phyloP scores from a whole-genome alignment of 805 yeast genomes.

The Candida orba region DNA sequence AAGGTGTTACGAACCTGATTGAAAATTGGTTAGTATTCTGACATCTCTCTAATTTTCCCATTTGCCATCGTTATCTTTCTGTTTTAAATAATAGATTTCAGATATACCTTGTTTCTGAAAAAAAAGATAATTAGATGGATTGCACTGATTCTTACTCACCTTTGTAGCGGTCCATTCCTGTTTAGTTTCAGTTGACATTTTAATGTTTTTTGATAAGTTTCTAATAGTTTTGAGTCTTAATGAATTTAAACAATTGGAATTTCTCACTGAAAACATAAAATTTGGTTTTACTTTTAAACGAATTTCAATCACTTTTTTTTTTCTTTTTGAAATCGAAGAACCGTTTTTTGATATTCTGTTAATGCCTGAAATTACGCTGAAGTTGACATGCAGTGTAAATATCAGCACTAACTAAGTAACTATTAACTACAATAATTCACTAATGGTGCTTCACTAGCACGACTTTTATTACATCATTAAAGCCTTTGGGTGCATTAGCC shows the following conservation, averaged over 20 bases:
- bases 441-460: too few relatives aligned
- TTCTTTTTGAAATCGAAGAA: neutral
- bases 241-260: slow-evolving; percentile 7
- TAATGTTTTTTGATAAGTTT: slow-evolving; percentile 6
- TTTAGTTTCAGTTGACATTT: slow-evolving; percentile 25
- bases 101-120: neutral
- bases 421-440: too few relatives aligned
- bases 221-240: slow-evolving; percentile 5
- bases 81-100: too few relatives aligned
- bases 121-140: neutral
- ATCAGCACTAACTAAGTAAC: too few relatives aligned
- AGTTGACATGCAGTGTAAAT: too few relatives aligned
- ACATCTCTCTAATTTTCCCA: neutral
- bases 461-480: too few relatives aligned
- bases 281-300: neutral
- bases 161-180: slow-evolving; percentile 25
- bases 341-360: neutral
- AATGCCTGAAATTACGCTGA: slow-evolving; percentile 14
- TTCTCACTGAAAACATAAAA: slow-evolving; percentile 13
- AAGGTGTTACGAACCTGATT: slow-evolving; percentile 71
- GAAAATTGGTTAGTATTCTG: neutral
- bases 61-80: too few relatives aligned
- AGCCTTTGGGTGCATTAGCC: too few relatives aligned
- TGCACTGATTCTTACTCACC: slow-evolving; percentile 11
- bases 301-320: neutral